Percentiles rank a stretch among this genome's conserved stretches.
phyloP scores from a whole-genome alignment of 208 protist species.

The Kentomonas sorsogonicus region DNA sequence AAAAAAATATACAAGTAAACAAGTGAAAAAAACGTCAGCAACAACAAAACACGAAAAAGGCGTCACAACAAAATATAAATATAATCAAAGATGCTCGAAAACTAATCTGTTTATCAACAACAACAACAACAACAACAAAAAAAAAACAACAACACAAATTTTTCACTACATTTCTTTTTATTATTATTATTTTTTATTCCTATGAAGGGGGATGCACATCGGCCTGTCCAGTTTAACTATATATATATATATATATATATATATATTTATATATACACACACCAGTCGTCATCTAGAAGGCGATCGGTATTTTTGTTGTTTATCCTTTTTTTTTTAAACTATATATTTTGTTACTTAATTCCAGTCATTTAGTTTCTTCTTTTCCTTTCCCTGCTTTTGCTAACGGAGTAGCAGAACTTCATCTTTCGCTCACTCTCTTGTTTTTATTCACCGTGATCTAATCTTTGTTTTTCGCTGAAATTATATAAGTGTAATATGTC shows the following conservation, averaged over 20 bases:
- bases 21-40: neutral
- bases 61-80: neutral
- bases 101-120: neutral
- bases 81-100: neutral
- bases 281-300: neutral
- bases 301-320: neutral
- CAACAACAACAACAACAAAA: slow-evolving; percentile 7
- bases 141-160: neutral
- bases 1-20: slow-evolving; percentile 4
- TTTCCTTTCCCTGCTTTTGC: neutral
- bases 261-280: slow-evolving; percentile 15
- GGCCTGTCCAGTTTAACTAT: no score
- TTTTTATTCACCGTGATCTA: no score
- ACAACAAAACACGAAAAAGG: neutral
- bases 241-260: slow-evolving; percentile 2
- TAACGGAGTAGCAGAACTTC: no score
- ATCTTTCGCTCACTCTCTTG: no score
- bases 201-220: no score
- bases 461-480: no score
- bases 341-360: neutral
- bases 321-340: slow-evolving; percentile 9
- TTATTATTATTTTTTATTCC: slow-evolving; percentile 7
- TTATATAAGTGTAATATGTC: no score
- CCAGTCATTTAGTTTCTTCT: slow-evolving; percentile 6
- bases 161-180: slow-evolving; percentile 1